A percentile compares a stretch with the other conserved stretches of the same genome.
These are phyloP conservation scores for Nymphaea thermarum DNA, from an alignment of 164 flowering plant species.

Conservation along the genomic window DNA sequence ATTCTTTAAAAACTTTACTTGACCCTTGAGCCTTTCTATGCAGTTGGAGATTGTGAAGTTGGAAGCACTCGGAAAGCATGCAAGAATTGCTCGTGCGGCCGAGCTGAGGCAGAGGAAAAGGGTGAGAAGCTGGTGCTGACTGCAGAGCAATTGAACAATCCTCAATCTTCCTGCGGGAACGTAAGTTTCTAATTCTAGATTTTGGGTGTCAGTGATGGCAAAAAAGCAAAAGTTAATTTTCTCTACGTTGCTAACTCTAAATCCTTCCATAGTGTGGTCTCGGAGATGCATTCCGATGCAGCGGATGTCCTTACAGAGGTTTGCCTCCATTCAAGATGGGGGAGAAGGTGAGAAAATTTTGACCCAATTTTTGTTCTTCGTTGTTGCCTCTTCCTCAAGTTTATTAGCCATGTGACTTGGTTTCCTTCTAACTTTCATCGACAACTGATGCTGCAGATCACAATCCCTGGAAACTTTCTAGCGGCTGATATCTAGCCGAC, in stretches of 20 bases:
- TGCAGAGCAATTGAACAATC: constrained; percentile 59
- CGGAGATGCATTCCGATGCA: constrained; percentile 96
- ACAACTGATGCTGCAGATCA: constrained; percentile 12
- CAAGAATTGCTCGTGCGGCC: constrained; percentile 92
- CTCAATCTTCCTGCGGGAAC: constrained; percentile 94
- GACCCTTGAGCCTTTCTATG: constrained; percentile 6
- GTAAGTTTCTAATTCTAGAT: constrained; percentile 30
- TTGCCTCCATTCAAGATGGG: constrained; percentile 85
- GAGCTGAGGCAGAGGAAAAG: constrained; percentile 81
- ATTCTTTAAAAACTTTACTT: background rate
- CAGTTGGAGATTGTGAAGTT: constrained; percentile 86
- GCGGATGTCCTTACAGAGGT: constrained; percentile 92
- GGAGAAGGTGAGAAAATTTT: constrained; percentile 55
- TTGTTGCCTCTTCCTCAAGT: background rate
- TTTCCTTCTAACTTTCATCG: background rate
- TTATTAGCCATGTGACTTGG: background rate
- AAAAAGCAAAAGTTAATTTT: background rate
- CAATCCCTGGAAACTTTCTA: constrained; percentile 17
- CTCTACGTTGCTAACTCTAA: background rate
- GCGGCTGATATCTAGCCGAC: constrained; percentile 13
- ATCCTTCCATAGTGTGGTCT: constrained; percentile 69
- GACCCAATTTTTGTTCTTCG: background rate
- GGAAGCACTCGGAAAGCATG: constrained; percentile 92
- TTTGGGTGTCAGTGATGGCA: background rate
- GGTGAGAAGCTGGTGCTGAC: constrained; percentile 62